Percentiles rank a stretch among this genome's conserved stretches.
Conservation (phyloP, 1,284 basidiomycete genomes). For the Ganoderma lingzhi region DNA sequence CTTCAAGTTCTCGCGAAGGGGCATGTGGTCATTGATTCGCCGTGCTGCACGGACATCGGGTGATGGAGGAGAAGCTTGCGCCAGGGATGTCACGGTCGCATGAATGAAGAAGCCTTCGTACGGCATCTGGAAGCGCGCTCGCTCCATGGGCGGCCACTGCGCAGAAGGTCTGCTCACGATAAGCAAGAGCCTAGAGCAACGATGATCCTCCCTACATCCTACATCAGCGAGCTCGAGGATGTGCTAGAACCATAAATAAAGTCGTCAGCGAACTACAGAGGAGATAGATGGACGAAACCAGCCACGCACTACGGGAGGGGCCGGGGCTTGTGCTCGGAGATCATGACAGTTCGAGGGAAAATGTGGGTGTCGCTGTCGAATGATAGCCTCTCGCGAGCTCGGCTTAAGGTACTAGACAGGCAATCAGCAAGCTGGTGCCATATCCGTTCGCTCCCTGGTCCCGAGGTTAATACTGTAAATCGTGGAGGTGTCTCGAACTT, state of each 20-base stretch:
- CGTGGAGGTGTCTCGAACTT: too few relatives aligned
- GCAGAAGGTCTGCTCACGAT: background rate
- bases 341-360: background rate
- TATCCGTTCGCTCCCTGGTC: too few relatives aligned
- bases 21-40: background rate
- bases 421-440: too few relatives aligned
- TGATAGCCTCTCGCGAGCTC: too few relatives aligned
- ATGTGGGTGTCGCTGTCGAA: too few relatives aligned
- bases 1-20: slow-evolving; percentile 1
- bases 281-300: too few relatives aligned
- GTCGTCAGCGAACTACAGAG: background rate
- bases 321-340: too few relatives aligned
- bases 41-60: background rate
- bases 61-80: background rate
- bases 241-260: background rate
- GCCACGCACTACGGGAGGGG: too few relatives aligned
- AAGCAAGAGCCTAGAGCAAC: background rate
- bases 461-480: too few relatives aligned
- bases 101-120: slow-evolving; percentile 4
- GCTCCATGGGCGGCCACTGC: slow-evolving; percentile 4
- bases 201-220: background rate
- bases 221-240: background rate
- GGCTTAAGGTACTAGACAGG: too few relatives aligned
- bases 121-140: background rate
- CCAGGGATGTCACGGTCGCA: background rate